Base-by-base conservation (phyloP, 331 rosid genomes). In the Quercus tomentella region DNA sequence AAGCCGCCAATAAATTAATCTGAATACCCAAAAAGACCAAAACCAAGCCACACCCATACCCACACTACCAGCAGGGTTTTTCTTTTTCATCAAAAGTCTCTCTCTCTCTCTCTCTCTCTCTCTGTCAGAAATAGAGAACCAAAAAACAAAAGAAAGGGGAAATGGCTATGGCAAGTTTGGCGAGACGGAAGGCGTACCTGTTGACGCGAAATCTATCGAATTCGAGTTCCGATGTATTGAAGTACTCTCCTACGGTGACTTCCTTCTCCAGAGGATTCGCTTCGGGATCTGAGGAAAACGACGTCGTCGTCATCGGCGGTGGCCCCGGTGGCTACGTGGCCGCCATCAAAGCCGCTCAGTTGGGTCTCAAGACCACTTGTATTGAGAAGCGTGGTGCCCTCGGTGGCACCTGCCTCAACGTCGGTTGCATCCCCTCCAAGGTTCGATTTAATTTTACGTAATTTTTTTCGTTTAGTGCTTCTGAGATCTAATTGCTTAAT, bases 291-390 rank as follows among this genome's bases (percentile, higher is more conserved):
- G 98, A 96, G 0, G 89, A 93, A 7, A 96, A 87, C 85, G 99
- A 96, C 77, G 99, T 93, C 82, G 98, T 96, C 69, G 82, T 96
- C 80, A 58, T 96, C 79, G 99, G 99, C 21, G 99, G 99, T 2
- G 98, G 98, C 1, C 98, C 99, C 22, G 99, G 99, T 1, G 99
- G 99, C 37, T 93, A 96, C 78, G 99, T 96, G n/a, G 99, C 98
- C 28, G 99, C 99, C 81, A 96, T 96, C 70, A 96, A 96, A 87
- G 97, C 98, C 28, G 89, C 99, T 9, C 99, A 93, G 89, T 81
- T 96, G 0, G 99, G 99, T 4, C 97, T 96, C 75, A 96, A 93
- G 81, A 96, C 99, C 72, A 88, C 99, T 70, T 96, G 99, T 80
- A 90, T 93, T 86, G 99, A 96, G 88, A 96, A 93, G 94, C 98